These are phyloP conservation scores for Xylariaceae sp. DNA, from an alignment of 2,329 filamentous ascomycete genomes.

Conservation along the genomic window DNA sequence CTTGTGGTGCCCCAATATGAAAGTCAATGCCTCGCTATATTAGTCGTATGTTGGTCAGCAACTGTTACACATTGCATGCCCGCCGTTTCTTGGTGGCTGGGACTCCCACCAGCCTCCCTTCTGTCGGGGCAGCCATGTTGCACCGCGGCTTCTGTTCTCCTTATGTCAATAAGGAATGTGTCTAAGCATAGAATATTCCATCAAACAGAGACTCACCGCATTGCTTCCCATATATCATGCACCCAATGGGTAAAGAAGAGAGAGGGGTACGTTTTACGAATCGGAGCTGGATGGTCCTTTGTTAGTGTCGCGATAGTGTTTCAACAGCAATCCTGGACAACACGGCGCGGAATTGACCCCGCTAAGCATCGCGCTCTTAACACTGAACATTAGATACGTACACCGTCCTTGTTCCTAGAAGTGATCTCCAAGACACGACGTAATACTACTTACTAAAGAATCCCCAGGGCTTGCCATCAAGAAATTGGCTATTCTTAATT, in stretches of 20 bases:
- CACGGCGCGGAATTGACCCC: slow-evolving; percentile 3
- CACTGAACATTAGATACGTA: background rate
- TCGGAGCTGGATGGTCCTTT: background rate
- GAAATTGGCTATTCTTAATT: too few relatives aligned
- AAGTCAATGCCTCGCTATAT: slow-evolving; percentile 12
- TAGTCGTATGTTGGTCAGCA: slow-evolving; percentile 21
- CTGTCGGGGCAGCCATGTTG: background rate
- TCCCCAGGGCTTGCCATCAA: too few relatives aligned
- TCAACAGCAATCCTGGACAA: slow-evolving; percentile 1
- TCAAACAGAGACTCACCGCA: too few relatives aligned
- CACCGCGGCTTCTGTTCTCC: background rate
- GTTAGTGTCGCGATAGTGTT: slow-evolving; percentile 7
- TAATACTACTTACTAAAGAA: too few relatives aligned
- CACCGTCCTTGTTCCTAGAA: background rate
- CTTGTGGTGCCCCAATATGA: slow-evolving; percentile 15
- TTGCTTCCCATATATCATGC: too few relatives aligned
- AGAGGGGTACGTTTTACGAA: background rate
- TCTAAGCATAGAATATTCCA: too few relatives aligned
- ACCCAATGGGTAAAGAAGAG: background rate
- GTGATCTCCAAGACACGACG: slow-evolving; percentile 4
- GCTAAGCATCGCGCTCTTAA: slow-evolving; percentile 4
- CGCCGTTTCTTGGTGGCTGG: slow-evolving; percentile 15
- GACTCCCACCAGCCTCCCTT: slow-evolving; percentile 12
- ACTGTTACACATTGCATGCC: slow-evolving; percentile 5
- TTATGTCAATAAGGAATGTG: too few relatives aligned